Evolutionary conservation across 116 monocot genomes (phyloP), one percentile per base, ranked within the genome.

Genomic region (Cymodocea nodosa): DNA sequence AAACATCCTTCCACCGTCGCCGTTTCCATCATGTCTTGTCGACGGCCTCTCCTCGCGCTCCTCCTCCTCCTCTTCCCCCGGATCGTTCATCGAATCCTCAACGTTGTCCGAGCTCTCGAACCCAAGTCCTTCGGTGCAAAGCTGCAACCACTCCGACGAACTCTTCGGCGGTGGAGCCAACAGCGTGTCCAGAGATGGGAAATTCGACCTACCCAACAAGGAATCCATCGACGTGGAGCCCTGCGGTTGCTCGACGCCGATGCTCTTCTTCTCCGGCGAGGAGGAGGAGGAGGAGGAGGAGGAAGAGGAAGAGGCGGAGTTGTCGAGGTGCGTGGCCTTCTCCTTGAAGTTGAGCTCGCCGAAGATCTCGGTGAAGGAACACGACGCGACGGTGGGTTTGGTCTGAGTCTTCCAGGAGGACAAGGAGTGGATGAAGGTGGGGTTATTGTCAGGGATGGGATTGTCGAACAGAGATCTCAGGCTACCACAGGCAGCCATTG

Each of bases 101-200:
- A 66, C 55, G 37, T 73, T 79, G 30, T 77, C 92, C 15, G 83
- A 81, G 79, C 88, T 87, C 79, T 93, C 92, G 2, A 79, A 88
- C 11, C 92, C 92, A 25, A 88, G 88, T 49, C 92, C 85, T 59
- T 88, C 92, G 10, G 92, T 93, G 83, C 92, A 93, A 22, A 83
- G 67, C 62, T 85, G 82, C 62, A 83, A 77, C 36, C 80, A 76
- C 20, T 80, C 76, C 0, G 68, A 40, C 50, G 6, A 67, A 24
- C 11, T 40, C 15, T 14, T 20, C 15, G 15, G 35, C 19, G 56
- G 40, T 22, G 11, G 24, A 34, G 14, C 60, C 60, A 15, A 15
- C 23, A 23, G 15, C 2, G 37, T 39, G 11, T 68, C 70, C 60
- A 61, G n/a, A 16, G n/a, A 10, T 2, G 55, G 17, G 18, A 19